Percentiles rank a stretch among this genome's conserved stretches.
Conservation (phyloP, 2,329 filamentous ascomycete genomes). For the Cryphonectria radicalis region DNA sequence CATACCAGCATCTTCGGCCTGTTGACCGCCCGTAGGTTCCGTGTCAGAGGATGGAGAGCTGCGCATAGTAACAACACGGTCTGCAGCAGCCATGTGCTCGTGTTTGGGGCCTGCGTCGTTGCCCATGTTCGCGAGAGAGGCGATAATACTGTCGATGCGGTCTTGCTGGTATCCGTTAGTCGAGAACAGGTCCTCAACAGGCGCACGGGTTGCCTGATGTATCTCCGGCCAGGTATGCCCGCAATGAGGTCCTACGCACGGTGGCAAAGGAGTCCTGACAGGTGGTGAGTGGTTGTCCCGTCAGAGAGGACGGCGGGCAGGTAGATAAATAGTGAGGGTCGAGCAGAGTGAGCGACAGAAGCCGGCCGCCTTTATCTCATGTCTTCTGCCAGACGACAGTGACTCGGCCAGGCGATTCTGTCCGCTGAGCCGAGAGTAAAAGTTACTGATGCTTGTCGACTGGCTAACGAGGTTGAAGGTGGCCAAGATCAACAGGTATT, state of each 20-base stretch:
- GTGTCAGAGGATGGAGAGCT: conserved; percentile 25
- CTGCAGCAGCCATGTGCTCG: conserved; percentile 25
- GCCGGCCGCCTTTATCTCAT: conserved; percentile 11
- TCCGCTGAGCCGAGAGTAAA: neutral
- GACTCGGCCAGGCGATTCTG: neutral
- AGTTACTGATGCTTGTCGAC: neutral
- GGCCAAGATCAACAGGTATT: neutral
- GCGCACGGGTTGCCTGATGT: neutral
- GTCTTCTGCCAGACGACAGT: neutral
- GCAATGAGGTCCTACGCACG: neutral
- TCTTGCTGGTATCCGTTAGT: neutral
- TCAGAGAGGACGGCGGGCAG: neutral
- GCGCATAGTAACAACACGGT: conserved; percentile 16
- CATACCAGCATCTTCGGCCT: conserved; percentile 30
- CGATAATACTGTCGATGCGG: neutral
- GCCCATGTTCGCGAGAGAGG: conserved; percentile 18
- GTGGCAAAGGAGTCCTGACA: neutral
- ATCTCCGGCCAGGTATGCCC: neutral
- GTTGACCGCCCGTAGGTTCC: conserved; percentile 20
- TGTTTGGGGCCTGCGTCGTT: conserved; percentile 29
- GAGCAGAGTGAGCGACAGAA: conserved; percentile 3
- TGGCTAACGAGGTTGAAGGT: neutral
- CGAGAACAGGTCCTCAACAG: neutral
- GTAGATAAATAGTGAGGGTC: neutral
- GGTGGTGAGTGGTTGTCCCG: neutral